These are phyloP conservation scores for Paecilomyces sp. DNA, from an alignment of 2,329 filamentous ascomycete genomes.

Conservation along the genomic window DNA sequence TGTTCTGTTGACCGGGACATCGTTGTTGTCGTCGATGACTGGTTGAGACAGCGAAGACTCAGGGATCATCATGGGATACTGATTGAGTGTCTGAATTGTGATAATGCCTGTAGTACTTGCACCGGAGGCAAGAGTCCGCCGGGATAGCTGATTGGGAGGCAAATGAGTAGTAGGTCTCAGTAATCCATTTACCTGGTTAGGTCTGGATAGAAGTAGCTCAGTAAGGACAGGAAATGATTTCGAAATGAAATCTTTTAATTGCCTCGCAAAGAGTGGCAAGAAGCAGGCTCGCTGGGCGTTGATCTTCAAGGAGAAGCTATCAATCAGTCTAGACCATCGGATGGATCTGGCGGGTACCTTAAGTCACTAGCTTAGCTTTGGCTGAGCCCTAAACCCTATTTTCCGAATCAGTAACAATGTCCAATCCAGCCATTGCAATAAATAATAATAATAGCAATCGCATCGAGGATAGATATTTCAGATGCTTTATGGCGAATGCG, in stretches of 20 bases:
- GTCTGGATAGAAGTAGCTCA: not conserved
- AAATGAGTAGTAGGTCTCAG: not conserved
- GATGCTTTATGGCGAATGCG: too few species aligned
- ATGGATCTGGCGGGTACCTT: too few species aligned
- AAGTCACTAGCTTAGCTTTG: not conserved
- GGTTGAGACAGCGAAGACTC: not conserved
- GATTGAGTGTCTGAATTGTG: not conserved
- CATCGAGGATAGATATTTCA: too few species aligned
- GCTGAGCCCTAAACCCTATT: not conserved
- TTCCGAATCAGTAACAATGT: not conserved
- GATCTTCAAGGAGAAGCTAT: not conserved
- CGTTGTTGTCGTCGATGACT: conserved; percentile 3
- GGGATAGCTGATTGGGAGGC: not conserved
- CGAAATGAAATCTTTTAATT: not conserved
- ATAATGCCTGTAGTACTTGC: not conserved
- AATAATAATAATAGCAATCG: too few species aligned
- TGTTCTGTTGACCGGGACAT: conserved; percentile 24
- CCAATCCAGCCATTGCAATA: too few species aligned
- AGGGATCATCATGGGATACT: not conserved
- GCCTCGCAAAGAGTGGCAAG: not conserved
- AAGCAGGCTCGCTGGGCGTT: not conserved
- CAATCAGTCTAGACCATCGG: not conserved
- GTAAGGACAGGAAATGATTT: not conserved
- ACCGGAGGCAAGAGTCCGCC: too few species aligned
- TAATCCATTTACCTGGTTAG: not conserved